A percentile compares a stretch with the other conserved stretches of the same genome.
These are phyloP conservation scores for Fusarium paranaense DNA, from an alignment of 2,329 filamentous ascomycete species.

Conservation along the genomic window DNA sequence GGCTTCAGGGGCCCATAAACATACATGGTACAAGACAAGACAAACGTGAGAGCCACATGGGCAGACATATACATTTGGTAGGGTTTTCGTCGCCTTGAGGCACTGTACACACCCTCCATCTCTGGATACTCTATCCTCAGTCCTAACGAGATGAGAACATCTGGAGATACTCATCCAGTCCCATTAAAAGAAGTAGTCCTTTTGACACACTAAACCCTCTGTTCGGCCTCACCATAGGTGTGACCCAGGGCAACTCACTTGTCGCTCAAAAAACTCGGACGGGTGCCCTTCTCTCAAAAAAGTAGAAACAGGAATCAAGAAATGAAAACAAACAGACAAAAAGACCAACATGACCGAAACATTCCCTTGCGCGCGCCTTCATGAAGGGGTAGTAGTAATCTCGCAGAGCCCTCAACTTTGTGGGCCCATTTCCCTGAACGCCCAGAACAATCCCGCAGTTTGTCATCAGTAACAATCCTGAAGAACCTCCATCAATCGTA, in stretches of 20 bases:
- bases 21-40: conserved; percentile 23
- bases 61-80: conserved; percentile 32
- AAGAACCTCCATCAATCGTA: conserved; percentile 33
- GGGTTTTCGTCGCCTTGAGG: conserved; percentile 18
- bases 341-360: conserved; percentile 21
- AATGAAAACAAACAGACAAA: conserved; percentile 12
- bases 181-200: conserved; percentile 18
- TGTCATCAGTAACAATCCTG: conserved; percentile 42
- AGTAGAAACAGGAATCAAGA: conserved; percentile 30
- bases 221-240: neutral
- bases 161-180: conserved; percentile 23
- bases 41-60: conserved; percentile 9
- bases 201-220: neutral
- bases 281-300: conserved; percentile 13
- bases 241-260: conserved; percentile 1
- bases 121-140: conserved; percentile 26
- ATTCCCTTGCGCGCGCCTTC: conserved; percentile 43
- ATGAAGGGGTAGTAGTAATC: conserved; percentile 36
- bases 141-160: conserved; percentile 26
- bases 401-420: conserved; percentile 43
- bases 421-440: conserved; percentile 45
- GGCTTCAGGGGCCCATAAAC: conserved; percentile 23
- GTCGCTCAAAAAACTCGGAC: conserved; percentile 23
- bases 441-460: conserved; percentile 44
- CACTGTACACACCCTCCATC: conserved; percentile 23